phyloP scores from a whole-genome alignment of 1,139 yeast species.

The Candida tetrigidarum region DNA sequence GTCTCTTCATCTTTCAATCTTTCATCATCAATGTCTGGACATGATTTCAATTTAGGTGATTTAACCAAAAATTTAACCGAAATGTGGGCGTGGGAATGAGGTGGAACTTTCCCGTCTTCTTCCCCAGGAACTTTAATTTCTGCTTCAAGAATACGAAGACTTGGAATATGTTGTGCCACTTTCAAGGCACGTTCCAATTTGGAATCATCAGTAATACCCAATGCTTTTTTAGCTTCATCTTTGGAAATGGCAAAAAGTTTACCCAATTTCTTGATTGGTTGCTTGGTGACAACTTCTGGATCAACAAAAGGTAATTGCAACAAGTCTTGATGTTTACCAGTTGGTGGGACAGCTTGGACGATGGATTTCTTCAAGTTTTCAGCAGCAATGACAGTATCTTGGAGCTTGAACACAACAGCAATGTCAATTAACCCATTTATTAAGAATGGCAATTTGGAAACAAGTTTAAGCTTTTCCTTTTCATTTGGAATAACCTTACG shows the following conservation, averaged over 20 bases:
- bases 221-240: slow-evolving; percentile 55
- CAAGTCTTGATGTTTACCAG: slow-evolving; percentile 61
- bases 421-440: slow-evolving; percentile 79
- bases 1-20: slow-evolving; percentile 51
- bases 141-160: slow-evolving; percentile 69
- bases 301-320: slow-evolving; percentile 83
- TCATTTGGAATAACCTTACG: slow-evolving; percentile 47
- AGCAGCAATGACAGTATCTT: slow-evolving; percentile 64
- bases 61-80: slow-evolving; percentile 75
- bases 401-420: slow-evolving; percentile 76
- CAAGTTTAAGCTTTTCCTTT: slow-evolving; percentile 55
- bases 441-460: slow-evolving; percentile 66
- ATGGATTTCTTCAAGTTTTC: slow-evolving; percentile 73
- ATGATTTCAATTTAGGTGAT: slow-evolving; percentile 68
- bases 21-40: slow-evolving; percentile 50
- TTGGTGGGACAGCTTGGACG: slow-evolving; percentile 75
- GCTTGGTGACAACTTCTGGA: slow-evolving; percentile 43
- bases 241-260: slow-evolving; percentile 63
- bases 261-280: slow-evolving; percentile 61
- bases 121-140: slow-evolving; percentile 92
- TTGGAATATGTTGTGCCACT: slow-evolving; percentile 71
- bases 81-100: slow-evolving; percentile 74
- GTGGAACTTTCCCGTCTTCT: slow-evolving; percentile 58
- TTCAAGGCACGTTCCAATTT: slow-evolving; percentile 54
- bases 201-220: slow-evolving; percentile 56